phyloP scores from a whole-genome alignment of 192 early-diverging fungal species.

The Coemansia sp. region DNA sequence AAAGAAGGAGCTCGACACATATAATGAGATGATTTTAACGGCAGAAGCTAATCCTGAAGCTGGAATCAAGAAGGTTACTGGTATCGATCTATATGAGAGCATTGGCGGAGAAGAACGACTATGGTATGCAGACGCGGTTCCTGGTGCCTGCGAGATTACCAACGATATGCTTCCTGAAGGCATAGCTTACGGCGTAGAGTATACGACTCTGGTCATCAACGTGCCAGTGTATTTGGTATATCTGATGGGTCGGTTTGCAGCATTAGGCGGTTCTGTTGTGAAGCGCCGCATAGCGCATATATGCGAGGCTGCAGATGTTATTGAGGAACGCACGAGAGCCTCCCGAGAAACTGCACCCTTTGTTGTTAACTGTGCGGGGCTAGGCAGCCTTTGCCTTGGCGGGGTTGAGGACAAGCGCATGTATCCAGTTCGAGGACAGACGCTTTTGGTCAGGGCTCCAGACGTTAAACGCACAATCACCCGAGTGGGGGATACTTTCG shows the following conservation, averaged over 20 bases:
- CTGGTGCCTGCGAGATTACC: constrained; percentile 9
- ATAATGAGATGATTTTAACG: constrained; percentile 19
- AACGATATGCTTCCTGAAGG: constrained; percentile 13
- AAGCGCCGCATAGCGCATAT: constrained; percentile 19
- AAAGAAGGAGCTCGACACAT: constrained; percentile 34
- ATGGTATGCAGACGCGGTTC: constrained; percentile 20
- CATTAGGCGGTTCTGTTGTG: constrained; percentile 17
- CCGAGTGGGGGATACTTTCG: constrained; percentile 32
- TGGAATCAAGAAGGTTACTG: constrained; percentile 25
- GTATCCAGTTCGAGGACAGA: constrained; percentile 83
- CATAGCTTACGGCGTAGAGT: constrained; percentile 26
- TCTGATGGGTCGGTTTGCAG: constrained; percentile 18
- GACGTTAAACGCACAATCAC: constrained; percentile 67
- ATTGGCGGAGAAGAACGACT: constrained; percentile 1
- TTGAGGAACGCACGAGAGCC: too few relatives aligned
- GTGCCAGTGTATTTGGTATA: constrained; percentile 42
- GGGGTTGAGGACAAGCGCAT: constrained; percentile 75
- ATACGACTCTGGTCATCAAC: constrained; percentile 39
- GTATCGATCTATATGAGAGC: constrained; percentile 19
- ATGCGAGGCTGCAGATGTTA: constrained; percentile 11
- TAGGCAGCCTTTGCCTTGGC: constrained; percentile 64
- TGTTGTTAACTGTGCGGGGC: constrained; percentile 81
- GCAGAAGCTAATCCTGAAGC: constrained; percentile 20
- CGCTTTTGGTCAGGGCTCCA: constrained; percentile 72
- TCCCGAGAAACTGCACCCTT: constrained; percentile 12